Evolutionary conservation across 495 filamentous ascomycete genomes (phyloP).

Genomic region (Penicillium atrosanguineum): DNA sequence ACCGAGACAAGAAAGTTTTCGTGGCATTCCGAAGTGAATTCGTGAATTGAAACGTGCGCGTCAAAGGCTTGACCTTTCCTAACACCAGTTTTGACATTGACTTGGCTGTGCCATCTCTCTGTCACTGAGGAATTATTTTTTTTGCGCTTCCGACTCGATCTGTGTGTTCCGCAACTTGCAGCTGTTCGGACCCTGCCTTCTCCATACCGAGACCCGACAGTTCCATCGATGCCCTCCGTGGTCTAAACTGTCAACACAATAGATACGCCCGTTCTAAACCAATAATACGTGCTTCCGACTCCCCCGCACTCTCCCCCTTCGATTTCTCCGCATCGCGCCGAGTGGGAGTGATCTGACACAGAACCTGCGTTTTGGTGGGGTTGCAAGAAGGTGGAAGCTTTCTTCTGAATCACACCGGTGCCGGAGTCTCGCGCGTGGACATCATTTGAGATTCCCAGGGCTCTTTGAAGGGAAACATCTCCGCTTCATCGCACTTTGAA

Average conservation of each 20-base stretch:
- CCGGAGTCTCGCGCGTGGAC: slow-evolving; percentile 29
- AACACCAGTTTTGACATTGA: slow-evolving; percentile 10
- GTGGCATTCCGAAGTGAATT: neutral
- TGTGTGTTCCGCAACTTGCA: slow-evolving; percentile 8
- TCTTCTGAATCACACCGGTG: slow-evolving; percentile 27
- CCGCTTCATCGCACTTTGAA: slow-evolving; percentile 27
- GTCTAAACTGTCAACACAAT: slow-evolving; percentile 19
- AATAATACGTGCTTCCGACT: slow-evolving; percentile 1
- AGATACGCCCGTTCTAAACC: slow-evolving; percentile 4
- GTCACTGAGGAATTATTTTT: slow-evolving; percentile 8
- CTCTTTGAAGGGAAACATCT: slow-evolving; percentile 18
- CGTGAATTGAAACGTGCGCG: slow-evolving; percentile 5
- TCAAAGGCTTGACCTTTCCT: slow-evolving; percentile 1
- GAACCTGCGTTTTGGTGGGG: slow-evolving; percentile 31
- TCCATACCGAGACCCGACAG: slow-evolving; percentile 1
- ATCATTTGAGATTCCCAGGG: slow-evolving; percentile 22
- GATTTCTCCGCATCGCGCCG: neutral
- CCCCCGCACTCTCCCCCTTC: neutral
- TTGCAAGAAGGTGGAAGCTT: slow-evolving; percentile 31
- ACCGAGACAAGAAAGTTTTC: neutral
- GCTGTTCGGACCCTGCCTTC: slow-evolving; percentile 5
- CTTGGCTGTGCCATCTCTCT: slow-evolving; percentile 20
- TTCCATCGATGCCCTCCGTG: slow-evolving; percentile 32
- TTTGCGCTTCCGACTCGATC: neutral
- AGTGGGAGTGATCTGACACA: slow-evolving; percentile 26